These are phyloP conservation scores for Saccharomyces hybrid DNA, from an alignment of 1,139 yeast genomes.

Conservation along the genomic window DNA sequence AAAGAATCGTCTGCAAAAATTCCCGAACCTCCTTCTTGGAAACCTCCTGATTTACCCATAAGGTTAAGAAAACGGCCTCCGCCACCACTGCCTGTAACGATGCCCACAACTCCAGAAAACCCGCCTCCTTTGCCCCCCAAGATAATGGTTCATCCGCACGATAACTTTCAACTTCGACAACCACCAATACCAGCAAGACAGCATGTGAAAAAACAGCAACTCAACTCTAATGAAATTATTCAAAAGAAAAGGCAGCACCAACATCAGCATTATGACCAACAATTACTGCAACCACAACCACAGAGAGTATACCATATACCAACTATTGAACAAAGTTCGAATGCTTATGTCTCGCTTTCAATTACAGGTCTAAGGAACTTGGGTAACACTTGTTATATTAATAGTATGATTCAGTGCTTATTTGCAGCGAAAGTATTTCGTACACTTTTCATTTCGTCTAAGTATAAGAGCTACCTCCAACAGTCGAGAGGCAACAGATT, in stretches of 20 bases:
- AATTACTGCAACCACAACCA: slow-evolving; percentile 1
- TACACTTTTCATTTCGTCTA: slow-evolving; percentile 38
- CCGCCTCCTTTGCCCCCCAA: slow-evolving; percentile 20
- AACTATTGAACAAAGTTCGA: slow-evolving; percentile 36
- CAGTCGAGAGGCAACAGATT: slow-evolving; percentile 27
- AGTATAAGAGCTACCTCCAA: slow-evolving; percentile 38
- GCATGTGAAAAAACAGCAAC: not conserved
- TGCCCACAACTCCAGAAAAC: slow-evolving; percentile 9
- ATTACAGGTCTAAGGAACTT: slow-evolving; percentile 62
- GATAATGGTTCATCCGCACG: slow-evolving; percentile 5
- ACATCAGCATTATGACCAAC: slow-evolving; percentile 3
- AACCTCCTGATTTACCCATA: slow-evolving; percentile 22
- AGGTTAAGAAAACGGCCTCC: slow-evolving; percentile 25
- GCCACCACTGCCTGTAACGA: slow-evolving; percentile 25
- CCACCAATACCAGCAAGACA: slow-evolving; percentile 1
- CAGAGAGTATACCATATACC: slow-evolving; percentile 24
- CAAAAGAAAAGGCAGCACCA: not conserved
- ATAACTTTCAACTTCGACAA: not conserved
- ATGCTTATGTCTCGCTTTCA: slow-evolving; percentile 36
- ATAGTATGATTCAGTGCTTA: slow-evolving; percentile 59
- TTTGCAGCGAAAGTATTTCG: slow-evolving; percentile 47
- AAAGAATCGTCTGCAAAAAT: slow-evolving; percentile 5
- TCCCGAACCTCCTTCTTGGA: slow-evolving; percentile 16
- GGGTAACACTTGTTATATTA: slow-evolving; percentile 70
- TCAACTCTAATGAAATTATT: not conserved